phyloP scores from a whole-genome alignment of 1,139 yeast species.

The Hemisphaericaspora subhashii region DNA sequence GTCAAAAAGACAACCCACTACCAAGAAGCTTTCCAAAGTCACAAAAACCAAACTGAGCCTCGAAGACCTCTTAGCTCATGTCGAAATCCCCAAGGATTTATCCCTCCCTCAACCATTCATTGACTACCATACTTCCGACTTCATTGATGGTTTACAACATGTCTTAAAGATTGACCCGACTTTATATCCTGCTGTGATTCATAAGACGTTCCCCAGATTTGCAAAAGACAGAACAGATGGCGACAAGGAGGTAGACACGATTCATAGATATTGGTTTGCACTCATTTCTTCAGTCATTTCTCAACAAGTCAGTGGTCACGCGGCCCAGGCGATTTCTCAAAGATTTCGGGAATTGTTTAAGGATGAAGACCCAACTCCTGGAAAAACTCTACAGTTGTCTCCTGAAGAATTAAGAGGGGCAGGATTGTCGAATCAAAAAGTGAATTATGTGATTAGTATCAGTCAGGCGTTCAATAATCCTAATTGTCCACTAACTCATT shows the following conservation, averaged over 20 bases:
- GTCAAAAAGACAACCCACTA: slow-evolving; percentile 2
- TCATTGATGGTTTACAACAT: slow-evolving; percentile 42
- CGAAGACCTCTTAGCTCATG: slow-evolving; percentile 31
- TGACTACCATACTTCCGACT: slow-evolving; percentile 42
- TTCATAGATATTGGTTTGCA: slow-evolving; percentile 42
- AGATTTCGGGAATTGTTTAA: slow-evolving; percentile 43
- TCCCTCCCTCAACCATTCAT: slow-evolving; percentile 42
- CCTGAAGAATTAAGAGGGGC: slow-evolving; percentile 54
- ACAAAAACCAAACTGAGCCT: slow-evolving; percentile 14
- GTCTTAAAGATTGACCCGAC: slow-evolving; percentile 45
- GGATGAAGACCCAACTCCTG: slow-evolving; percentile 53
- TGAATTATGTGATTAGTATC: slow-evolving; percentile 61
- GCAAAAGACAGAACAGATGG: slow-evolving; percentile 17
- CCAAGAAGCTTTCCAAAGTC: slow-evolving; percentile 8
- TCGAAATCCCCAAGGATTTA: slow-evolving; percentile 26
- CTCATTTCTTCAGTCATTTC: slow-evolving; percentile 54
- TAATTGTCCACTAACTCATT: slow-evolving; percentile 35
- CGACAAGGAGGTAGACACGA: slow-evolving; percentile 14
- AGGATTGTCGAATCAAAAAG: slow-evolving; percentile 74
- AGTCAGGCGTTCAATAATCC: slow-evolving; percentile 54
- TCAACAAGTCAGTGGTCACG: slow-evolving; percentile 85
- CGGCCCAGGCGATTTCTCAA: slow-evolving; percentile 64
- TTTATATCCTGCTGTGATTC: slow-evolving; percentile 34
- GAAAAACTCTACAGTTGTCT: slow-evolving; percentile 38
- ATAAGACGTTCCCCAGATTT: slow-evolving; percentile 32